Evolutionary conservation across 108 stramenopile genomes (phyloP).

Genomic region (Pseudonitzschia multistriata): DNA sequence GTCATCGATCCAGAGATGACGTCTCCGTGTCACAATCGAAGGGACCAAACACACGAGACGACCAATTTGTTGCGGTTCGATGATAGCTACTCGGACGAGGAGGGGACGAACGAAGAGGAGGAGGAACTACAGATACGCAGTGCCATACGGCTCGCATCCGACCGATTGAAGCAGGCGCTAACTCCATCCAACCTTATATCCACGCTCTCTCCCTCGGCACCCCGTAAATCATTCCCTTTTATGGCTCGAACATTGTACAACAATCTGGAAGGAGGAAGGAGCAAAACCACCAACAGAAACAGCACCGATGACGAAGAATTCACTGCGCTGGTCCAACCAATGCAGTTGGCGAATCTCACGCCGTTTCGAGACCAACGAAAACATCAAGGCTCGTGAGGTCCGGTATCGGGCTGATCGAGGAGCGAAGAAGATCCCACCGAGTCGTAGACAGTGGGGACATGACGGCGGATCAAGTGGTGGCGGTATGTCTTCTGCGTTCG

Average conservation of each 20-base stretch:
- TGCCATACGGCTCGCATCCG: not conserved
- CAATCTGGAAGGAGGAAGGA: not conserved
- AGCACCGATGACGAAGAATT: not conserved
- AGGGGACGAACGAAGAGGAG: not conserved
- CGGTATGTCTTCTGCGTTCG: too few species aligned
- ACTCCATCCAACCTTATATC: conserved; percentile 1
- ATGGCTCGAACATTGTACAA: conserved; percentile 13
- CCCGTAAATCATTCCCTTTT: conserved; percentile 19
- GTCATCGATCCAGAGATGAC: not conserved
- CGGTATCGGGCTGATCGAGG: too few species aligned
- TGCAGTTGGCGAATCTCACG: not conserved
- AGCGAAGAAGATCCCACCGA: too few species aligned
- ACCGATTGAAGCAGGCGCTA: not conserved
- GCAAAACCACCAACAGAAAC: not conserved
- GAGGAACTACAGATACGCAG: not conserved
- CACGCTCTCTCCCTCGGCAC: conserved; percentile 15
- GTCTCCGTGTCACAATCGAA: not conserved
- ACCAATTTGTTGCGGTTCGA: not conserved
- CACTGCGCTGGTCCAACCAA: conserved; percentile 1
- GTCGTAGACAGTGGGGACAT: too few species aligned
- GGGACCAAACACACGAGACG: not conserved
- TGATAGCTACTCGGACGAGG: not conserved
- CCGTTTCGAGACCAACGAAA: too few species aligned
- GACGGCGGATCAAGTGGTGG: too few species aligned
- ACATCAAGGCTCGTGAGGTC: too few species aligned